phyloP scores from a whole-genome alignment of 208 protist genomes.

The Trypanosoma rangeli region DNA sequence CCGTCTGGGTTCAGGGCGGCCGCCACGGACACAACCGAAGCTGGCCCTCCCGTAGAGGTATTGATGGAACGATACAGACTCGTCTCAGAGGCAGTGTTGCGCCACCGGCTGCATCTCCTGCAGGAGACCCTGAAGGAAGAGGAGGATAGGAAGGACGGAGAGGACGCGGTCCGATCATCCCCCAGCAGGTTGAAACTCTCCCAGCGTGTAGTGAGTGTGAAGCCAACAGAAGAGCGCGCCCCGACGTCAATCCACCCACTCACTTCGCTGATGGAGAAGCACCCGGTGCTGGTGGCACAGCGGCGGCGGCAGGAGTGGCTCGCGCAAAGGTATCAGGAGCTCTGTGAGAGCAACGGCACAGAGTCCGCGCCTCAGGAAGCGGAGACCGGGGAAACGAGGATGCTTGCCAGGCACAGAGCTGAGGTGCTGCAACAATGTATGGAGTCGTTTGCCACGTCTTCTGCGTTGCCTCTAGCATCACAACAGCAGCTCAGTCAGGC shows the following conservation, averaged over 20 bases:
- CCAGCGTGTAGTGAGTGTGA: neutral
- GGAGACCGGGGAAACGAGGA: neutral
- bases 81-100: constrained; percentile 25
- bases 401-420: constrained; percentile 8
- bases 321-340: constrained; percentile 3
- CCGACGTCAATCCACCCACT: constrained; percentile 22
- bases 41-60: constrained; percentile 21
- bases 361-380: neutral
- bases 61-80: constrained; percentile 33
- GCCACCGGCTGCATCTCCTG: constrained; percentile 12
- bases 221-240: neutral
- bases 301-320: constrained; percentile 14
- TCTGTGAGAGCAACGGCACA: neutral
- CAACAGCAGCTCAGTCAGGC: neutral
- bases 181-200: neutral
- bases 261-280: constrained; percentile 27
- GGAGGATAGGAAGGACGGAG: neutral
- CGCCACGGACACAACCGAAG: neutral
- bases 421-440: constrained; percentile 6
- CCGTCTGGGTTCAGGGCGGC: neutral
- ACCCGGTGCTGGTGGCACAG: constrained; percentile 26
- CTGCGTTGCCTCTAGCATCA: neutral
- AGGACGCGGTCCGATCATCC: neutral
- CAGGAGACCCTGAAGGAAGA: constrained; percentile 1
- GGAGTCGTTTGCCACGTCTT: neutral